Percentiles rank a stretch among this genome's conserved stretches.
Evolutionary conservation across 495 filamentous ascomycete genomes (phyloP).

Genomic region (Pyrenula aspistea): DNA sequence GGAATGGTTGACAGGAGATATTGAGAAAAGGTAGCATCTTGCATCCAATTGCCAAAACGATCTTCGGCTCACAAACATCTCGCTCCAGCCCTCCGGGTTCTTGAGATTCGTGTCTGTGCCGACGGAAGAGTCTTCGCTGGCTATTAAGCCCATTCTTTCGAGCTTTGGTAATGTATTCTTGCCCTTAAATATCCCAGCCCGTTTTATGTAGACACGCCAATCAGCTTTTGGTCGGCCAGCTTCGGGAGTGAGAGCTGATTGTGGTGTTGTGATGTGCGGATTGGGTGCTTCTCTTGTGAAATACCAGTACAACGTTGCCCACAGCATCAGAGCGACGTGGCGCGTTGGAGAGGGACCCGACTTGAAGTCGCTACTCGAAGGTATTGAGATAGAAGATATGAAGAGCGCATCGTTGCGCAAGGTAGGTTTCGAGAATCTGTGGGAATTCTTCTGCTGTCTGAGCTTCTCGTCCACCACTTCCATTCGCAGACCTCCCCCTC

Average conservation of each 20-base stretch:
- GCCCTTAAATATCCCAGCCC: slow-evolving; percentile 76
- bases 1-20: slow-evolving; percentile 46
- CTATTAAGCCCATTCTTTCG: slow-evolving; percentile 81
- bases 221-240: slow-evolving; percentile 65
- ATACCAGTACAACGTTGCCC: slow-evolving; percentile 93
- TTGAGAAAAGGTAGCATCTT: slow-evolving; percentile 75
- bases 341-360: slow-evolving; percentile 66
- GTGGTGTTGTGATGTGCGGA: slow-evolving; percentile 43
- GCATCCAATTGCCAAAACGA: slow-evolving; percentile 90
- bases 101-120: slow-evolving; percentile 49
- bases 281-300: slow-evolving; percentile 57
- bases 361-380: slow-evolving; percentile 67
- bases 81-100: slow-evolving; percentile 52
- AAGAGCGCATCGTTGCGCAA: slow-evolving; percentile 70
- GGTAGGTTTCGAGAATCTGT: slow-evolving; percentile 59
- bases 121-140: slow-evolving; percentile 62
- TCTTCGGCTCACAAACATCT: slow-evolving; percentile 70
- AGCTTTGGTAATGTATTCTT: slow-evolving; percentile 77
- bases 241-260: slow-evolving; percentile 50
- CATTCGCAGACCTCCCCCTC: background rate
- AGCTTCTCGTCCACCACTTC: slow-evolving; percentile 10
- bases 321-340: slow-evolving; percentile 91
- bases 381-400: slow-evolving; percentile 81
- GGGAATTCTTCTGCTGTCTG: slow-evolving; percentile 15
- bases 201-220: slow-evolving; percentile 78